Conservation (phyloP, 257 asterid species). For the Solanum chmielewskii region DNA sequence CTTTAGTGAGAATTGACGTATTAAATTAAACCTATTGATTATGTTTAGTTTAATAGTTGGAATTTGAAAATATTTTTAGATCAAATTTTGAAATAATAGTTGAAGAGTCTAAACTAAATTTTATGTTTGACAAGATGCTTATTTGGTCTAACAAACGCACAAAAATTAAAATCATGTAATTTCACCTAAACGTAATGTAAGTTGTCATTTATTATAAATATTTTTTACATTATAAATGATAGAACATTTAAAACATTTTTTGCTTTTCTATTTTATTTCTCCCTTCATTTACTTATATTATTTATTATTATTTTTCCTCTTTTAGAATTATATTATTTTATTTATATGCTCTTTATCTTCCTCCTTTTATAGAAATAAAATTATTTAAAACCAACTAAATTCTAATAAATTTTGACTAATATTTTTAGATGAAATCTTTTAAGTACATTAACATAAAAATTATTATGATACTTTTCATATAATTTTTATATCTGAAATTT, state of each 20-base stretch:
- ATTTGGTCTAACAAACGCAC: neutral
- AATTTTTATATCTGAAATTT: too few relatives aligned
- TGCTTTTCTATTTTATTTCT: neutral
- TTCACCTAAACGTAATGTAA: neutral
- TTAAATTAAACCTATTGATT: neutral
- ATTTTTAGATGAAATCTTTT: too few relatives aligned
- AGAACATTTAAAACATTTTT: too few relatives aligned
- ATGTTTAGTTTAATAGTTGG: neutral
- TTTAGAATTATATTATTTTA: neutral
- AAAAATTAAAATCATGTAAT: neutral
- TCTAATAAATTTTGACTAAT: neutral
- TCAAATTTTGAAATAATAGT: neutral
- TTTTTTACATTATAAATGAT: too few relatives aligned
- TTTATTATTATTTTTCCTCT: neutral
- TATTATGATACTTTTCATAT: rapidly evolving
- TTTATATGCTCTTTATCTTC: neutral
- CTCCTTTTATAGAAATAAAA: neutral
- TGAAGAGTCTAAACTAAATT: neutral
- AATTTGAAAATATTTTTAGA: too few relatives aligned
- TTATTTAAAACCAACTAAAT: neutral
- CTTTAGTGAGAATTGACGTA: neutral
- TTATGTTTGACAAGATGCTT: neutral
- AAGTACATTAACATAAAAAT: too few relatives aligned
- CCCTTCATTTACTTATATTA: neutral
- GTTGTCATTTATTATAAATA: neutral